These are phyloP conservation scores for Silene vulgaris DNA, from an alignment of 179 eudicot genomes.

Conservation along the genomic window DNA sequence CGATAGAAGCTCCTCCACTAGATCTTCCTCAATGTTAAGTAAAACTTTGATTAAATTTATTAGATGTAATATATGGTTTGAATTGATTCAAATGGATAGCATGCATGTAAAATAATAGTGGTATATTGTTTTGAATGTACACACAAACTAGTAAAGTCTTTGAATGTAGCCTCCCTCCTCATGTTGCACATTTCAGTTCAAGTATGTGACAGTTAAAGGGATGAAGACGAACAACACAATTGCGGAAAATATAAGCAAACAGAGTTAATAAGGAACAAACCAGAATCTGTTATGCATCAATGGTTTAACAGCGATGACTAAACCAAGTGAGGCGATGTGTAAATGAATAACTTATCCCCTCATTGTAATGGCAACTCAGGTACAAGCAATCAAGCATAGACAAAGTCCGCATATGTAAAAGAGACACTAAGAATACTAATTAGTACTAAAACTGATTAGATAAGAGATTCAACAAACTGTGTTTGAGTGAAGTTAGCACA, in stretches of 20 bases:
- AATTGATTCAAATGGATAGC: constrained; percentile 4
- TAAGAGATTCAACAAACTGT: no score
- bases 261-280: no score
- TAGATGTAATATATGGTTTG: background rate
- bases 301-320: no score
- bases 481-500: no score
- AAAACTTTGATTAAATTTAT: background rate
- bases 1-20: constrained; percentile 36
- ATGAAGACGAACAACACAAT: background rate
- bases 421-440: no score
- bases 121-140: constrained; percentile 11
- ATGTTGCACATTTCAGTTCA: background rate
- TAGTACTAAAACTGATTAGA: no score
- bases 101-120: constrained; percentile 2
- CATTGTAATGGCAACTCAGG: background rate
- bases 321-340: no score
- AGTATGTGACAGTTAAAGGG: background rate
- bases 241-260: no score
- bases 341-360: no score
- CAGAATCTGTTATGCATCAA: no score
- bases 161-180: background rate
- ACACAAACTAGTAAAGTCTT: background rate
- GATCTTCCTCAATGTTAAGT: constrained; percentile 41
- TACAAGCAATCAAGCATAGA: no score
- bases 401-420: no score